Conservation (phyloP, 148 eudicot species). For the Arctostaphylos glauca region DNA sequence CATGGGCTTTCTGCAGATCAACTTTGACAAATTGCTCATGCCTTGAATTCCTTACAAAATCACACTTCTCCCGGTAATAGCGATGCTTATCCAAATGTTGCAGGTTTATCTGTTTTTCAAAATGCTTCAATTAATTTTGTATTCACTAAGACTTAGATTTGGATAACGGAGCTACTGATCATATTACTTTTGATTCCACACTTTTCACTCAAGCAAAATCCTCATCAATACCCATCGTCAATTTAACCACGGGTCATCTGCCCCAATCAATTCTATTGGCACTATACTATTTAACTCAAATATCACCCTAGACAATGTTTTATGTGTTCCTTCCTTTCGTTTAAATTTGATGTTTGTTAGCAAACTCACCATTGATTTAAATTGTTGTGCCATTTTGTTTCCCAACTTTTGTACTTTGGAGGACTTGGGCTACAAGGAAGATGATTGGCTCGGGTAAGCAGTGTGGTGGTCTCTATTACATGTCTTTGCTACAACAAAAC, state of each 20-base stretch:
- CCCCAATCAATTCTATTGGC: background rate
- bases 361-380: background rate
- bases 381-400: no score
- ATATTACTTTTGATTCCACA: constrained; percentile 16
- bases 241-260: background rate
- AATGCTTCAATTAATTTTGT: constrained; percentile 1
- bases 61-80: background rate
- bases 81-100: constrained; percentile 14
- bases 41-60: background rate
- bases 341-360: background rate
- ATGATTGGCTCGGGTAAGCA: no score
- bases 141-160: constrained; percentile 16
- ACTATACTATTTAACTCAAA: background rate
- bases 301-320: background rate
- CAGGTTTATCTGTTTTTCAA: background rate
- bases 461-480: no score
- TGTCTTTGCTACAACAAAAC: no score
- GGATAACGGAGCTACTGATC: constrained; percentile 19
- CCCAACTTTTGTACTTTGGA: no score
- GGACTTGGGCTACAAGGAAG: no score
- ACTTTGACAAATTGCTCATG: constrained; percentile 1
- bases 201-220: background rate
- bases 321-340: constrained; percentile 7
- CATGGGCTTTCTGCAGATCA: background rate
- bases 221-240: background rate